Percentiles rank a stretch among this genome's conserved stretches.
Conservation (phyloP, 2,329 filamentous ascomycete species). For the Neurospora sp. region DNA sequence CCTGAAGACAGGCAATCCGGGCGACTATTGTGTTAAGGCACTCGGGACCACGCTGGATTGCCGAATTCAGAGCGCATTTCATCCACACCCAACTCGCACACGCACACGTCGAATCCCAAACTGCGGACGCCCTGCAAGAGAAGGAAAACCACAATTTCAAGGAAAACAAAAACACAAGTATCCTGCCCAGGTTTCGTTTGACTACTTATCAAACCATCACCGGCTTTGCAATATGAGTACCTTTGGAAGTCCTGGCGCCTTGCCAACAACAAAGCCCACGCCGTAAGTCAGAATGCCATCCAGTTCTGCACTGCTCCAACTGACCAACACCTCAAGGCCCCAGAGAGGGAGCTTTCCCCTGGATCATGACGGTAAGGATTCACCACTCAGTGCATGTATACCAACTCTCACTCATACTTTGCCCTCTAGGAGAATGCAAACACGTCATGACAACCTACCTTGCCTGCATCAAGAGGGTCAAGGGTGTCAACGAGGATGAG, state of each 20-base stretch:
- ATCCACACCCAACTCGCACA: background rate
- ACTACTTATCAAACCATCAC: background rate
- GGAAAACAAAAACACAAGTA: background rate
- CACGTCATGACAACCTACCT: conserved; percentile 78
- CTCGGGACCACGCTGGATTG: background rate
- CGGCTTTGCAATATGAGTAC: conserved; percentile 19
- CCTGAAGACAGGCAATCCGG: background rate
- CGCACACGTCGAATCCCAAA: background rate
- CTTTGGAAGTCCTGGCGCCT: conserved; percentile 22
- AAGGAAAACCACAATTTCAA: background rate
- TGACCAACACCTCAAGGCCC: conserved; percentile 43
- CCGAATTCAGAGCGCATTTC: background rate
- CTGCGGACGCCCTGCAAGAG: background rate
- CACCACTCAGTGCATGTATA: background rate
- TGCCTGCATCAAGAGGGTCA: conserved; percentile 72
- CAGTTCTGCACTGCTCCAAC: background rate
- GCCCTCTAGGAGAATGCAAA: conserved; percentile 73
- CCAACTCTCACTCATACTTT: background rate
- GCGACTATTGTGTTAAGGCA: background rate
- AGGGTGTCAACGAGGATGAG: conserved; percentile 75
- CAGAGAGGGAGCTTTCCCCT: conserved; percentile 93
- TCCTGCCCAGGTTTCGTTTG: background rate
- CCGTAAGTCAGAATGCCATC: conserved; percentile 20
- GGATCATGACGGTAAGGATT: conserved; percentile 63
- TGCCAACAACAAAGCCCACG: conserved; percentile 22